Conservation (phyloP, 306 rosid genomes). For the Astragalus membranaceus region DNA sequence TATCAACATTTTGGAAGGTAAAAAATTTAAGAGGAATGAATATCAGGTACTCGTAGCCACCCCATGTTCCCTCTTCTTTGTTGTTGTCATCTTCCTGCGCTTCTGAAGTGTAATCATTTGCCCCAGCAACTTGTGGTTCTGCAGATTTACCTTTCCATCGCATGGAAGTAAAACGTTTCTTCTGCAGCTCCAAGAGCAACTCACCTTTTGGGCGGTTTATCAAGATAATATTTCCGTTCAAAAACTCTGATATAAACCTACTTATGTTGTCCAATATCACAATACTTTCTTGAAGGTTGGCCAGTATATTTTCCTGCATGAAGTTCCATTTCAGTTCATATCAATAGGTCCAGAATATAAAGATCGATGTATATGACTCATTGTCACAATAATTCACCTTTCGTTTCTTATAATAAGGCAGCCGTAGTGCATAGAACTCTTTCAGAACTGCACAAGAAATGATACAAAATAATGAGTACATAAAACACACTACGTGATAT, state of each 20-base stretch:
- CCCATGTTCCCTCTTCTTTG: constrained; percentile 51
- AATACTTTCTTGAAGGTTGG: constrained; percentile 51
- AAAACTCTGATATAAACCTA: constrained; percentile 72
- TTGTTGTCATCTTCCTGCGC: constrained; percentile 48
- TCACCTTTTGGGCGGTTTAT: constrained; percentile 73
- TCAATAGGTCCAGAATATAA: not conserved
- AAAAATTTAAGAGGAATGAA: constrained; percentile 66
- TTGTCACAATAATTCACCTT: constrained; percentile 48
- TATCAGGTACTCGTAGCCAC: constrained; percentile 60
- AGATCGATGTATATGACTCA: not conserved
- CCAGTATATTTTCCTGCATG: constrained; percentile 54
- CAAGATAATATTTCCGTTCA: constrained; percentile 72
- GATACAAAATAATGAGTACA: not conserved
- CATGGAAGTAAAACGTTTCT: constrained; percentile 84
- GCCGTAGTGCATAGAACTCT: constrained; percentile 68
- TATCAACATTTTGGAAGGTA: constrained; percentile 63
- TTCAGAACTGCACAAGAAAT: constrained; percentile 62
- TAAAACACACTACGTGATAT: not conserved
- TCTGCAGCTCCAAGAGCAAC: constrained; percentile 61
- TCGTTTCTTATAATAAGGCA: constrained; percentile 67
- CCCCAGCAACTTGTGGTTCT: no score
- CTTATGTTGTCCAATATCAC: constrained; percentile 71
- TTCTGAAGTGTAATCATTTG: no score
- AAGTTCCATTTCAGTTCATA: constrained; percentile 1
- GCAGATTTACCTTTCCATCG: constrained; percentile 73